Percentiles rank a stretch among this genome's conserved stretches.
Evolutionary conservation across 1,284 basidiomycete species (phyloP).

Genomic region (Cryptococcus floricola): DNA sequence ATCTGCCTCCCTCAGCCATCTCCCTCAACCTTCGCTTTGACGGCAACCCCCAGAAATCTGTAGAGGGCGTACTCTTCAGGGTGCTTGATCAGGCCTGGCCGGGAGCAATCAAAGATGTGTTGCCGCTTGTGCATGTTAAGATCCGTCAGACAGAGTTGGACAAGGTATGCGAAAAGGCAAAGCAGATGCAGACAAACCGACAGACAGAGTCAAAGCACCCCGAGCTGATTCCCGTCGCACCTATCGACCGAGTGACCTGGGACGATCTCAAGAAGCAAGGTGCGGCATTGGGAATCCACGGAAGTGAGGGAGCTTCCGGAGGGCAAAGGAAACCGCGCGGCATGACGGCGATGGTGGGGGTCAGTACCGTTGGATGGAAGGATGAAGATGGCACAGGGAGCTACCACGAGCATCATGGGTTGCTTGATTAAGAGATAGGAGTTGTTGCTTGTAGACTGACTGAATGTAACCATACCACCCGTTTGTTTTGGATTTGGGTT

Average conservation of each 20-base stretch:
- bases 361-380: slow-evolving; percentile 1
- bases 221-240: not conserved
- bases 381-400: not conserved
- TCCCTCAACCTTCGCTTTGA: slow-evolving; percentile 89
- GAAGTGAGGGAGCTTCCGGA: too few relatives aligned
- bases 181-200: not conserved
- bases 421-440: not conserved
- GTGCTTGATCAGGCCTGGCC: slow-evolving; percentile 24
- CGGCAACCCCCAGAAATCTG: slow-evolving; percentile 9
- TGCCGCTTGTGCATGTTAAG: slow-evolving; percentile 21
- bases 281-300: slow-evolving; percentile 8
- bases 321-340: too few relatives aligned
- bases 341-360: too few relatives aligned
- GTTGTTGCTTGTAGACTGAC: not conserved
- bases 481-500: slow-evolving; percentile 17
- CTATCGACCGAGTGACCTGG: slow-evolving; percentile 8
- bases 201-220: not conserved
- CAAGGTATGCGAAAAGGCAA: not conserved
- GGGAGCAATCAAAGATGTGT: slow-evolving; percentile 9
- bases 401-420: not conserved
- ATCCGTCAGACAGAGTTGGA: not conserved
- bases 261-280: slow-evolving; percentile 15
- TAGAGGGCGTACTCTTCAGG: slow-evolving; percentile 18
- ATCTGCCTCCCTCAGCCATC: slow-evolving; percentile 76
- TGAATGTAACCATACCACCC: not conserved